Base-by-base conservation (phyloP, 2,329 filamentous ascomycete species). In the Neofusicoccum cordaticola region DNA sequence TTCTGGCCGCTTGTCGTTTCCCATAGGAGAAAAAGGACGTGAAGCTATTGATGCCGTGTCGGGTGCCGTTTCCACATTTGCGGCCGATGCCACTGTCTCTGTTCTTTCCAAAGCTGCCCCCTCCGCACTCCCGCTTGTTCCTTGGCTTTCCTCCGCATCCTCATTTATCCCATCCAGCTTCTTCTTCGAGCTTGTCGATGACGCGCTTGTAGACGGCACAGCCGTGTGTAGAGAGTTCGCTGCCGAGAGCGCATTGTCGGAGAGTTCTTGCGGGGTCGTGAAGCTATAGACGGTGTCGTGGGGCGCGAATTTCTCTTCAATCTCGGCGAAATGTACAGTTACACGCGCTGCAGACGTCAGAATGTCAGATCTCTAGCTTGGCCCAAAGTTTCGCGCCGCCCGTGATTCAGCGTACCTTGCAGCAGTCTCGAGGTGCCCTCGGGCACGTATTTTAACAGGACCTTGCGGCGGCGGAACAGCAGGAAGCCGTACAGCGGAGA, bases 121-220 rank as follows among this genome's bases (percentile, higher is more conserved):
- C 52, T 50, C 52, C 13, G 48, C 27, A n/a, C 11, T 27, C 31
- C 42, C 56, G n/a, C 31, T 47, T 19, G 61, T 37, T 27, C 45
- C 63, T n/a, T 56, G 35, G 31, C 34, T 66, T 78, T 96, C 93
- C 73, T 96, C 92, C 62, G 90, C 91, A 79, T 95, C 91, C 78
- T 98, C 95, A n/a, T 90, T 88, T 74, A 98, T 97, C 79, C 96
- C 94, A 80, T 94, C 90, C 71, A 98, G 81, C 69, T 91, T 88
- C 71, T 89, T 86, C 66, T 90, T 87, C 68, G 93, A 82, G 4
- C 92, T 96, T 74, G 90, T 93, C 56, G 87, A 90, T 60, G 56
- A 60, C 42, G 56, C 56, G 31, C 90, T 92, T 69, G 89, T 91
- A 19, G 94, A 96, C 44, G 89, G 90, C 12, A 92, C 92, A 7